Evolutionary conservation across 495 filamentous ascomycete species (phyloP).

Genomic region (Pseudevernia furfuracea): DNA sequence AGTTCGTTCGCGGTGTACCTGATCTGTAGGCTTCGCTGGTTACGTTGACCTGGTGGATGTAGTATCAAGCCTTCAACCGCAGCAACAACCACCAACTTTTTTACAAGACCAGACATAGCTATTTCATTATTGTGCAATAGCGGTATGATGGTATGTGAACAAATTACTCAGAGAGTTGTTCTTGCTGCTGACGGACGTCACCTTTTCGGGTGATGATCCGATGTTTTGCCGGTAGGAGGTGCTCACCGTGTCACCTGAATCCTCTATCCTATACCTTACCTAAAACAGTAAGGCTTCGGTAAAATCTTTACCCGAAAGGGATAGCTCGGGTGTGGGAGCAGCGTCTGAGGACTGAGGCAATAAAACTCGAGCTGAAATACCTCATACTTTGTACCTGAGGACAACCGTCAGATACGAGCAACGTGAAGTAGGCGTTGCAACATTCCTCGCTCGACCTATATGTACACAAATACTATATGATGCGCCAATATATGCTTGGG

Average conservation of each 20-base stretch:
- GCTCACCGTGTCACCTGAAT: no score
- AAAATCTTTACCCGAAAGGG: no score
- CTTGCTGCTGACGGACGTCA: not conserved
- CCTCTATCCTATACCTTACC: no score
- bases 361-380: no score
- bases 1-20: constrained; percentile 65
- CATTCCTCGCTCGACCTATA: constrained; percentile 1
- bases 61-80: constrained; percentile 81
- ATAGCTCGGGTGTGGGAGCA: no score
- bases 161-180: not conserved
- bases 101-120: constrained; percentile 63
- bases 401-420: no score
- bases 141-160: not conserved
- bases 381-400: no score
- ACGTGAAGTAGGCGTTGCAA: not conserved
- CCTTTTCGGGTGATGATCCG: no score
- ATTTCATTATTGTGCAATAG: not conserved
- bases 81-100: constrained; percentile 74
- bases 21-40: constrained; percentile 52
- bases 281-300: no score
- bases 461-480: constrained; percentile 1
- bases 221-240: no score
- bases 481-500: constrained; percentile 8
- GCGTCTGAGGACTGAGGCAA: no score
- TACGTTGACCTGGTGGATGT: constrained; percentile 54